Conservation (phyloP, 176 grass and related monocot species). For the Phoenix roebelenii region DNA sequence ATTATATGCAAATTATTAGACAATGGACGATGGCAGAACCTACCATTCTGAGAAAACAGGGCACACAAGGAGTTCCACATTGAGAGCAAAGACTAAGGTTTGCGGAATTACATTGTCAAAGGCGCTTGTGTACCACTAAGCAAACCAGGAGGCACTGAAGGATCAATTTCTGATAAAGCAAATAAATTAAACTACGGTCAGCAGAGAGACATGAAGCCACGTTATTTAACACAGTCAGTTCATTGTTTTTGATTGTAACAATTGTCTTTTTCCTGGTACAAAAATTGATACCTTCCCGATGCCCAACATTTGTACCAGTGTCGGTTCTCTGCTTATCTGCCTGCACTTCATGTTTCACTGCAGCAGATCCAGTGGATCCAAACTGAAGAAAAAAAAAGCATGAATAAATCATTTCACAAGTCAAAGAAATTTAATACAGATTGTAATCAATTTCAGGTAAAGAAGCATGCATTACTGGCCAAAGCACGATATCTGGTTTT, state of each 20-base stretch:
- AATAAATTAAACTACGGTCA: neutral
- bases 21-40: no score
- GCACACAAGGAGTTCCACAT: no score
- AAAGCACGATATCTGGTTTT: conserved; percentile 14
- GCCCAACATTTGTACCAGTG: conserved; percentile 21
- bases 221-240: neutral
- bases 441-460: neutral
- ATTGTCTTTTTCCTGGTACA: no score
- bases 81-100: neutral
- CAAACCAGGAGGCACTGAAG: conserved; percentile 11
- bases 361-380: conserved; percentile 14
- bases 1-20: conserved; percentile 5
- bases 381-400: conserved; percentile 20
- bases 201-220: neutral
- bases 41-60: no score
- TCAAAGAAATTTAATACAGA: conserved; percentile 4
- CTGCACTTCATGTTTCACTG: conserved; percentile 5
- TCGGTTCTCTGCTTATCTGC: conserved; percentile 9
- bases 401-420: conserved; percentile 7
- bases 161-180: conserved; percentile 27
- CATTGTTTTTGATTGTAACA: no score
- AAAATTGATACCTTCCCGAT: no score
- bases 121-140: conserved; percentile 27
- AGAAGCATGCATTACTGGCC: conserved; percentile 28
- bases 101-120: conserved; percentile 27